Conservation (phyloP, 2,329 filamentous ascomycete species). For the Sarocladium brachiariae region DNA sequence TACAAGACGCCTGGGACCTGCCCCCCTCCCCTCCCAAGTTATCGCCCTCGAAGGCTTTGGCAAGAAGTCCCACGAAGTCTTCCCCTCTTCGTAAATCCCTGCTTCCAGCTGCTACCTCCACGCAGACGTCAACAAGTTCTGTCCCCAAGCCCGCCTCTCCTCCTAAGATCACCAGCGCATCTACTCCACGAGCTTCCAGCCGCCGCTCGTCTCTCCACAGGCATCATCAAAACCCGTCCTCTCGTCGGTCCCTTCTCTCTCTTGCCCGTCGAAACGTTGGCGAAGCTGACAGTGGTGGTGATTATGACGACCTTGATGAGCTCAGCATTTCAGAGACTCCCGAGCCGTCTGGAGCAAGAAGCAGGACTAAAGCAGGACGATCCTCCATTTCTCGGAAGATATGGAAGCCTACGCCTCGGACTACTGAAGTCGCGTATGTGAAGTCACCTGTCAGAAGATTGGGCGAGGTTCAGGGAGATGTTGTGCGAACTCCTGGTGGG, state of each 20-base stretch:
- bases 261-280: constrained; percentile 29
- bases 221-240: constrained; percentile 24
- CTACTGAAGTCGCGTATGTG: neutral
- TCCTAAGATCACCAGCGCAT: neutral
- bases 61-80: neutral
- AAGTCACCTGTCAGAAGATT: constrained; percentile 1
- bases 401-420: constrained; percentile 15
- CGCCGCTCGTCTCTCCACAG: constrained; percentile 23
- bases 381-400: constrained; percentile 2
- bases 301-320: constrained; percentile 26
- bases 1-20: neutral
- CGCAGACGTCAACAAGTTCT: no score
- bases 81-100: constrained; percentile 4
- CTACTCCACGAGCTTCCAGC: constrained; percentile 21
- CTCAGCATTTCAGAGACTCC: neutral
- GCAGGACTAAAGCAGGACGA: no score
- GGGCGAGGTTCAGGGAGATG: constrained; percentile 13
- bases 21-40: neutral
- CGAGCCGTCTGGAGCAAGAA: neutral
- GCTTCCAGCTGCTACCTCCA: neutral
- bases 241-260: constrained; percentile 33
- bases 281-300: constrained; percentile 14
- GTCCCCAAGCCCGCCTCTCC: neutral
- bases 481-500: constrained; percentile 42
- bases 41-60: neutral